Evolutionary conservation across 257 asterid species (phyloP), one percentile per base, ranked within the genome.

Genomic region (Solanum etuberosum): DNA sequence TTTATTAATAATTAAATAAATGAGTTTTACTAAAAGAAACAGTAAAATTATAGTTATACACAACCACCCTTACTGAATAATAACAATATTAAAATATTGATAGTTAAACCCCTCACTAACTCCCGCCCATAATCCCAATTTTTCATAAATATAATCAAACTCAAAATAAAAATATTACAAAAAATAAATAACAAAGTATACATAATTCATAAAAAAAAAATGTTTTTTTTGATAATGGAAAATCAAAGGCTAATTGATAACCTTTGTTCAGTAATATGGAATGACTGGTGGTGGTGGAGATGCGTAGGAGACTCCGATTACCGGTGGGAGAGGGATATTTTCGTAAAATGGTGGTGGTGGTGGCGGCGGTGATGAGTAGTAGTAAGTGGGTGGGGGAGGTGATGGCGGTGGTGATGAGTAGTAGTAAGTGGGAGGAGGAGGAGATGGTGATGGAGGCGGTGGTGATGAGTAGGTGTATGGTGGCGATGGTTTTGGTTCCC

Each of bases 261-360:
- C 20, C 71, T 35, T 0, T 14, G 73, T 72, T 89, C 61, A 90
- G 83, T 91, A 91, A 80, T 91, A 91, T 57, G 92, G 92, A 83
- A 91, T 88, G 27, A 80, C 59, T 32, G 92, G 92, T 31, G 94
- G 92, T 46, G 94, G 94, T 20, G 94, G 94, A 27, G 94, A 88
- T 83, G 94, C 91, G 57, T 92, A 84, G 13, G 83, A 29, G 51
- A 90, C 86, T 89, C 83, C 84, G 61, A 34, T 68, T 32, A 88
- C 7, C 11, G 95, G 91, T 16, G 93, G 93, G 1, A 92, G 93
- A 1, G 92, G 91, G 38, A 9, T 76, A 86, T 27, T 91, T 51
- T 2, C 91, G 92, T 25, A 78, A 42, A 21, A 7, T 20, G 94
- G 86, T 2, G 92, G 91, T 1, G 95, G 88, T 0, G 93, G 85